Evolutionary conservation across 441 rosid species (phyloP).

Genomic region (Macaranga tanarius): DNA sequence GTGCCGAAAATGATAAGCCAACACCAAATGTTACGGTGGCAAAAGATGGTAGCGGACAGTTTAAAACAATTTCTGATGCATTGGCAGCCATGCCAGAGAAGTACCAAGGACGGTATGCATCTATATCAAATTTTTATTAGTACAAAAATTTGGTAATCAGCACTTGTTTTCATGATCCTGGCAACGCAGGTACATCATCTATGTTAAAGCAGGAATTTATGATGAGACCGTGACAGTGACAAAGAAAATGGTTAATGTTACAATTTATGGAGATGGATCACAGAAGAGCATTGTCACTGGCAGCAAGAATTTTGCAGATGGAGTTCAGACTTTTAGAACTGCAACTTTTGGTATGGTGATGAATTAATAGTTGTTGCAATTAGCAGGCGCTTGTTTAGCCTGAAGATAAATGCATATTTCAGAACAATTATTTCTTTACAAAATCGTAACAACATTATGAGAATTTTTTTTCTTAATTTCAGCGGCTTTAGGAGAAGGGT

Average conservation of each 20-base stretch:
- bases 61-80: constrained; percentile 59
- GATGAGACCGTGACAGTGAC: constrained; percentile 54
- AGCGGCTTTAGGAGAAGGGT: constrained; percentile 56
- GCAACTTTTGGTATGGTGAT: constrained; percentile 55
- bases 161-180: not conserved
- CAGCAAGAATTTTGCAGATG: constrained; percentile 47
- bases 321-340: constrained; percentile 53
- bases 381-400: no score
- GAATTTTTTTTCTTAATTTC: constrained; percentile 10
- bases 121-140: not conserved
- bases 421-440: no score
- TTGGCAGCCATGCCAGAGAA: constrained; percentile 53
- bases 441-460: not conserved
- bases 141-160: not conserved
- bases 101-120: constrained; percentile 48
- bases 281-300: constrained; percentile 63
- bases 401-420: no score
- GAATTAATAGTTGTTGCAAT: not conserved
- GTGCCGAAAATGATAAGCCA: constrained; percentile 25
- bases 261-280: constrained; percentile 83
- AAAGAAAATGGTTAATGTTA: constrained; percentile 53
- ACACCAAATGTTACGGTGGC: constrained; percentile 60
- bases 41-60: constrained; percentile 74
- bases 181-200: constrained; percentile 57
- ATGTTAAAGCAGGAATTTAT: constrained; percentile 58